Base-by-base conservation (phyloP, 140 eudicot species). In the Erigeron philadelphicus region DNA sequence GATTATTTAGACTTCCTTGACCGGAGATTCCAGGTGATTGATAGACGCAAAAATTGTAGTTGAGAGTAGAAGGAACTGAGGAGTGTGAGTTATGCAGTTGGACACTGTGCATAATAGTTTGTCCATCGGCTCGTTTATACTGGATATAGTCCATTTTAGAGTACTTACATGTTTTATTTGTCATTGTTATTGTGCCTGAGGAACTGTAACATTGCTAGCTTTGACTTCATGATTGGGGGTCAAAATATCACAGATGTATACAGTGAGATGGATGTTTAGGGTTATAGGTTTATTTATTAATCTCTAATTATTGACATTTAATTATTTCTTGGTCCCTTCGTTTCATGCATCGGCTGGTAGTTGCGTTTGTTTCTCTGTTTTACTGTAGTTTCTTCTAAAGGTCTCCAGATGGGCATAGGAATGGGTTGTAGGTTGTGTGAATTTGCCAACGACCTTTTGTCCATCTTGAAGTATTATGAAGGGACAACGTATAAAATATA, bases 61-160 rank as follows among this genome's bases (percentile, higher is more conserved):
- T 57, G 41, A 18, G 38, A 35, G 18, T 64, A 66, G 38, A 17
- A 69, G 64, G 42, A 41, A 18, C 40, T 16, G 65, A 75, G 80
- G 78, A 78, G 74, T 57, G 70, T 71, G 73, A 60, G 41, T 78
- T 78, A 78, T 16, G 70, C 70, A 59, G 78, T 60, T 78, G 82
- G 82, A 78, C 78, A 48, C 45, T 78, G 82, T 78, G 82, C 78
- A 78, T 78, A 78, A 78, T 64, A 78, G 82, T 41, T 49, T 78
- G 82, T 78, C 70, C 45, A 76, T 15, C 66, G 21, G 57, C 70
- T 41, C 43, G 63, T 76, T 66, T 77, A 77, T 77, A 77, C 77
- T 4, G 81, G 74, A 77, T 47, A 77, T 69, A 76, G 65, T 70
- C 49, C 58, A 54, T 50, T 49, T 68, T 59, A 38, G 73, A 49